Conservation (phyloP, 2,329 filamentous ascomycete genomes). For the Pleoardoris graminearum region DNA sequence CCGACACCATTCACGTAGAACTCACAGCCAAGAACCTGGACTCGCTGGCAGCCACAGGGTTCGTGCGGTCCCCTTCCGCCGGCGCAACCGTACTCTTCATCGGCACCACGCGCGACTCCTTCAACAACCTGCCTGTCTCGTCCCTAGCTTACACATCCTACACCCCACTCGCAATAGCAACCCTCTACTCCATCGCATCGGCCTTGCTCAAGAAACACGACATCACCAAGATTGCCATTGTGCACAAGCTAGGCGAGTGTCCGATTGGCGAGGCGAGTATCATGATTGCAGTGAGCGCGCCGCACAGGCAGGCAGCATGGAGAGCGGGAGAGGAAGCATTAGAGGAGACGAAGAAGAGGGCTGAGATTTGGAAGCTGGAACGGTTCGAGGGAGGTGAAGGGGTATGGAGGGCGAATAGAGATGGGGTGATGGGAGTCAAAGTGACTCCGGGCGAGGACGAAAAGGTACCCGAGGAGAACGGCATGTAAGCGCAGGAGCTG, state of each 20-base stretch:
- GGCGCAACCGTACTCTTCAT: constrained; percentile 41
- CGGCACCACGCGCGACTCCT: constrained; percentile 77
- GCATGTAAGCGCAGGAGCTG: constrained; percentile 4
- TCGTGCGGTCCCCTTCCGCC: constrained; percentile 61
- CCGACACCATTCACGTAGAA: constrained; percentile 63
- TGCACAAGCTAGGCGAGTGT: constrained; percentile 82
- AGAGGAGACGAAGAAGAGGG: constrained; percentile 80
- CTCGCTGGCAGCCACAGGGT: constrained; percentile 61
- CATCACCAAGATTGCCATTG: constrained; percentile 74
- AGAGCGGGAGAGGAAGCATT: constrained; percentile 84
- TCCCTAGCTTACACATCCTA: constrained; percentile 79
- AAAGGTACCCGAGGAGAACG: background rate
- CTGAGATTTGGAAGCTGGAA: constrained; percentile 96
- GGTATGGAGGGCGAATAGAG: constrained; percentile 86
- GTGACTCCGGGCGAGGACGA: constrained; percentile 37
- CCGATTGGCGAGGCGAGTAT: constrained; percentile 94
- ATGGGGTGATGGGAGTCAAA: constrained; percentile 64
- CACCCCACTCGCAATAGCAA: constrained; percentile 67
- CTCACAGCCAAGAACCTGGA: constrained; percentile 68
- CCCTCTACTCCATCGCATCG: constrained; percentile 67
- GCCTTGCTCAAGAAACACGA: constrained; percentile 62
- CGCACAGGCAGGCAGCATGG: constrained; percentile 86
- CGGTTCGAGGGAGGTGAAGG: constrained; percentile 78
- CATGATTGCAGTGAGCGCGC: constrained; percentile 79
- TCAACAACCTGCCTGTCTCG: constrained; percentile 70